Conservation (phyloP, 768 basidiomycete species). For the Phaeotremella fagi region DNA sequence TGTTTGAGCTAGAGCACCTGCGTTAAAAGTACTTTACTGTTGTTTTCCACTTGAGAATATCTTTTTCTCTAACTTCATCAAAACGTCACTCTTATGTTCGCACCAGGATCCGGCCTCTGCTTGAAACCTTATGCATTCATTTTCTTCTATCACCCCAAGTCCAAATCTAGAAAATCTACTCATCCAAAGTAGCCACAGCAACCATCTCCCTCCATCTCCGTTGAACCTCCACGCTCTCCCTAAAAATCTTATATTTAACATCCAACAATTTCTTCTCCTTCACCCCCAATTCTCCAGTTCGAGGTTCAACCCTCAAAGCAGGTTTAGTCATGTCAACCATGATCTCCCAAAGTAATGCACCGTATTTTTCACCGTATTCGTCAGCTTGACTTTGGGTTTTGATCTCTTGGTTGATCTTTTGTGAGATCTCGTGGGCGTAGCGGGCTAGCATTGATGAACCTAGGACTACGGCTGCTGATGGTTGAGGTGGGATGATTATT, state of each 20-base stretch:
- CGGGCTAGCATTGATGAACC: constrained; percentile 92
- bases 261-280: constrained; percentile 73
- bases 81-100: too few relatives aligned
- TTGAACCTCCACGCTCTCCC: constrained; percentile 82
- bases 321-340: constrained; percentile 96
- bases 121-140: too few relatives aligned
- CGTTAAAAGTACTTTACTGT: too few relatives aligned
- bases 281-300: constrained; percentile 57
- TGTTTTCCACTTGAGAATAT: too few relatives aligned
- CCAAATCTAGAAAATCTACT: background rate
- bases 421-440: constrained; percentile 63
- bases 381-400: constrained; percentile 48
- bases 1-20: too few relatives aligned
- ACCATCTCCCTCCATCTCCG: constrained; percentile 77
- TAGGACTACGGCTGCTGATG: constrained; percentile 76
- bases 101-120: too few relatives aligned
- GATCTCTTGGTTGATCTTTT: constrained; percentile 48
- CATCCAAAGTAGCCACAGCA: constrained; percentile 50
- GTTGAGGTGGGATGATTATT: constrained; percentile 72
- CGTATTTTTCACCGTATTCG: constrained; percentile 53
- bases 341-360: constrained; percentile 75
- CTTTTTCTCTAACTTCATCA: too few relatives aligned
- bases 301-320: constrained; percentile 66
- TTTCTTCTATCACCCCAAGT: background rate
- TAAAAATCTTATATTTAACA: constrained; percentile 90